Base-by-base conservation (phyloP, 2,329 filamentous ascomycete species). In the Sclerotinia nivalis region DNA sequence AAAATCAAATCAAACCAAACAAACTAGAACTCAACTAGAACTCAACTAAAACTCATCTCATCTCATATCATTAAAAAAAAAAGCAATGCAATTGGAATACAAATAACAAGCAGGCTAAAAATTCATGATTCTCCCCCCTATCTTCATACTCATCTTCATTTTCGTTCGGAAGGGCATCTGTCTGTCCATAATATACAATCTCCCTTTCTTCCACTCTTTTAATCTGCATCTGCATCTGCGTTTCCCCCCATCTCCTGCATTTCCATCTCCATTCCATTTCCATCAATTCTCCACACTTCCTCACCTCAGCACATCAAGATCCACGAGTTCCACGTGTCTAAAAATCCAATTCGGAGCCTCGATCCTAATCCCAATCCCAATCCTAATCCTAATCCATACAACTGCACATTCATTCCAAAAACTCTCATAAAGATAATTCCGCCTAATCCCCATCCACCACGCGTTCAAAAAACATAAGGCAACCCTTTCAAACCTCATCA, bases 401-500 rank as follows among this genome's bases (percentile, higher is more conserved):
- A 28, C 34, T 22, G 22, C n/a, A 18, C 28, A 40, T 4, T 9
- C 4, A 15, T 50, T 13, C 15, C 37, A 60, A n/a, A 40, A n/a
- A 10, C 31, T 4, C 47, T n/a, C 22, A 64, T 50, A 43, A 15
- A n/a, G 18, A 25, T 64, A 40, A 49, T 13, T 13, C 15, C 31
- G 2, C 22, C 13, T 15, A 20, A 25, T 40, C 34, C 43, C 4
- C 4, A 43, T 13, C 10, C 58, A 15, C 18, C 15, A 10, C 40
- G 15, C 15, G 0, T 13, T 12, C 25, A 40, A 58, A 56, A 25
- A 52, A 22, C 58, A 59, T 12, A n/a, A 13, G 25, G 2, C 34
- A 54, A 25, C 22, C 8, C 28, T 31, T 20, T 61, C 69, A 89
- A 62, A 90, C 91, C 72, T 97, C 95, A 77, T 97, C 93, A 74